Percentiles rank a stretch among this genome's conserved stretches.
Conservation (phyloP, 495 filamentous ascomycete species). For the Xylaria venustula region DNA sequence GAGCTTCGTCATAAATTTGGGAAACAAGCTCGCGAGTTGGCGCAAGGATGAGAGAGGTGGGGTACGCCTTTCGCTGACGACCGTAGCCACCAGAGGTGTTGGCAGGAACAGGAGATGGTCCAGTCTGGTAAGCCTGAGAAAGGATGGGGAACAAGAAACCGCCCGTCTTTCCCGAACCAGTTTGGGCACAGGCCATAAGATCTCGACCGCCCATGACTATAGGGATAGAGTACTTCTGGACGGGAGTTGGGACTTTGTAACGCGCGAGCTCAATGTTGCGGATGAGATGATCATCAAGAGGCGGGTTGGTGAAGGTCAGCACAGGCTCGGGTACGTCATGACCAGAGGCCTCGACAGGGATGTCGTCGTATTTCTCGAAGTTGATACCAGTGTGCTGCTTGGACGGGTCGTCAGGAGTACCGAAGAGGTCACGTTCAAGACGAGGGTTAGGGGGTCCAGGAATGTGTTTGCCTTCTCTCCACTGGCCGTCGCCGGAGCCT, state of each 20-base stretch:
- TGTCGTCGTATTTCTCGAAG: constrained; percentile 99
- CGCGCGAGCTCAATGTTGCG: constrained; percentile 88
- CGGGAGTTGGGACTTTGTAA: constrained; percentile 92
- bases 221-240: constrained; percentile 97
- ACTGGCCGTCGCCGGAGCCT: constrained; percentile 90
- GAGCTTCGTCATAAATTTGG: constrained; percentile 96
- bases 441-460: constrained; percentile 84
- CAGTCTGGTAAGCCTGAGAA: constrained; percentile 88
- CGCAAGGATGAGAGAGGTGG: constrained; percentile 91
- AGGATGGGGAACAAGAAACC: constrained; percentile 98
- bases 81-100: constrained; percentile 65
- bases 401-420: constrained; percentile 85
- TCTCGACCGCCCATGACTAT: constrained; percentile 96
- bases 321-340: constrained; percentile 92
- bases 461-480: constrained; percentile 95
- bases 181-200: constrained; percentile 98
- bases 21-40: constrained; percentile 97
- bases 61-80: constrained; percentile 90
- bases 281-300: constrained; percentile 87
- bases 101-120: constrained; percentile 68
- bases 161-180: constrained; percentile 98
- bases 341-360: constrained; percentile 95
- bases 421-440: constrained; percentile 93
- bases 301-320: constrained; percentile 85
- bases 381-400: constrained; percentile 98